Evolutionary conservation across 2,329 filamentous ascomycete species (phyloP), one percentile per base, ranked within the genome.

Genomic region (Colletotrichum lentis): DNA sequence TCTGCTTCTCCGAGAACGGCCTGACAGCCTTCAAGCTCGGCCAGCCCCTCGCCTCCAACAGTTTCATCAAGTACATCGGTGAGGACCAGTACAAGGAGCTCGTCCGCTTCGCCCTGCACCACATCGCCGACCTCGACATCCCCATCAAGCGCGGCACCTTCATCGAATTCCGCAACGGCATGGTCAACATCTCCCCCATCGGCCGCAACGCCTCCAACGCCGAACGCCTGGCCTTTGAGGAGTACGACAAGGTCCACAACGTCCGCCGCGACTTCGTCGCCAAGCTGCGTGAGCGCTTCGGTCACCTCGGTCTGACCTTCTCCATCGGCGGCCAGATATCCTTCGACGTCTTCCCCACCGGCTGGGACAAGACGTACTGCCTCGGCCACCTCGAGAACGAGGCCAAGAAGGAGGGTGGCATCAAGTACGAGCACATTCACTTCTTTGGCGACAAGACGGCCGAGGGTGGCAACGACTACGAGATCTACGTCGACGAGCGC

Each of bases 301-400:
- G 88, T 1, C 89, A 97, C 79, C 83, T 93, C 71, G 93, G 92
- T 43, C 84, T 98, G 75, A 97, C 93, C 87, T 97, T 91, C 85
- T 95, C 93, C 71, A 97, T 99, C 75, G 96, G 96, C 74, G 96
- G 96, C 61, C 93, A 97, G 78, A 97, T 99, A 81, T 97, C 94
- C 69, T 99, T 99, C 80, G 96, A 99, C 77, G 92, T 98, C 75
- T 99, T 99, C 86, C 96, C 96, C 71, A 88, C 84, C 2, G 96
- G 96, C 76, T 99, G 96, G 96, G 96, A 99, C 83, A 99, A 98
- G 89, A 97, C 93, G 11, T 99, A 97, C 86, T 97, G 94, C 83
- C 85, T 98, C 73, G 84, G 88, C 74, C 94, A 97, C 80, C 84
- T 98, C 70, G 93, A 96, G 82, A 86, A 86, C 71, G 94, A 97